Base-by-base conservation (phyloP, 2,329 filamentous ascomycete genomes). In the Epichloe glyceriae region DNA sequence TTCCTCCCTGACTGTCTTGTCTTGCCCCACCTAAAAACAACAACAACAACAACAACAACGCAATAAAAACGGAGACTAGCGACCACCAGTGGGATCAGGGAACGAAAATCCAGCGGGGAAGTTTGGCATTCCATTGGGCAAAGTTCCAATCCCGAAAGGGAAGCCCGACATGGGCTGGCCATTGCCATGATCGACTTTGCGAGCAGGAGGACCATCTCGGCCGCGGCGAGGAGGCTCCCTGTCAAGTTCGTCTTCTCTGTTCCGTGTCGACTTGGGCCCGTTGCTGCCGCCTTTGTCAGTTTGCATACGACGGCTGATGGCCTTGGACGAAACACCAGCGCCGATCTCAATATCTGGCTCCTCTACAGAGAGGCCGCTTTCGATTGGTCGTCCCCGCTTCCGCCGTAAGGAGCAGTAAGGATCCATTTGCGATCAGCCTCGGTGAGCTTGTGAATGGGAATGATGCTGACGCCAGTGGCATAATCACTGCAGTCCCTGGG, bases 291-390 rank as follows among this genome's bases (percentile, higher is more conserved):
- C 78, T 61, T 80, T 79, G 62, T 85, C 81, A 7, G 80, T 85
- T 66, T 82, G 79, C 78, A 84, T 83, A 37, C 82, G 78, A 17
- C 81, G 74, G 58, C 79, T 82, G 54, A 85, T 84, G 39, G 81
- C 88, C 73, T 98, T 98, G 42, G 89, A 96, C 17, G 90, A 96
- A 14, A 98, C 94, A 51, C 93, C 93, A 17, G 91, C 90, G 49
- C 93, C 93, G 52, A 98, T 98, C 68, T 98, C 93, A 60, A 98
- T 98, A 63, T 98, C 93, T 3, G 93, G 93, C 69, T 98, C 93
- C 65, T 98, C 93, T 26, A 98, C 86, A 6, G 90, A 85, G 70
- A 98, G 80, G 41, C 90, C 89, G 14, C 79, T 74, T 62, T 89
- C 84, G 54, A 98, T 88, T 2, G 81, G 72, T 51, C 79, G 78